phyloP scores from a whole-genome alignment of 495 filamentous ascomycete genomes.

The Aspergillus nidulans region DNA sequence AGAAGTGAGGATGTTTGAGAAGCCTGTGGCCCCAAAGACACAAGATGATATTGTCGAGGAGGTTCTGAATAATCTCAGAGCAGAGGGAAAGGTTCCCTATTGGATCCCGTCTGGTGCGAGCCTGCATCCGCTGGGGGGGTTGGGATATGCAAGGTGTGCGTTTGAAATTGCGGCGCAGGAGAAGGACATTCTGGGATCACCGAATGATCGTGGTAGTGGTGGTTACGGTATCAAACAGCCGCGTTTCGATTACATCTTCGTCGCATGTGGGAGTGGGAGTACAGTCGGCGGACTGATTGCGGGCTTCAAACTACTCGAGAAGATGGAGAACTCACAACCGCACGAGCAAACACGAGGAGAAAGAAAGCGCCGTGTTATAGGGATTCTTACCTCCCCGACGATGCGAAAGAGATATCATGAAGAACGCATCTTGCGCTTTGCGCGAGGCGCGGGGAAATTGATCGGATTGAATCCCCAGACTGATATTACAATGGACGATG shows the following conservation, averaged over 20 bases:
- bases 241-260: slow-evolving; percentile 36
- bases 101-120: slow-evolving; percentile 42
- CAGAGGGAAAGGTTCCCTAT: slow-evolving; percentile 21
- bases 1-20: slow-evolving; percentile 33
- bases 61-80: slow-evolving; percentile 19
- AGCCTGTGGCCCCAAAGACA: slow-evolving; percentile 3
- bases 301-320: slow-evolving; percentile 34
- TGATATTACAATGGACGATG: slow-evolving; percentile 28
- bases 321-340: slow-evolving; percentile 2
- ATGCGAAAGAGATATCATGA: slow-evolving; percentile 26
- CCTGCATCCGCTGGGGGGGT: slow-evolving; percentile 34
- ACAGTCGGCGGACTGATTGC: slow-evolving; percentile 37
- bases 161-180: slow-evolving; percentile 39
- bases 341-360: slow-evolving; percentile 4
- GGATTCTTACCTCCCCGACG: slow-evolving; percentile 35
- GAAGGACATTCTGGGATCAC: not conserved
- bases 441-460: slow-evolving; percentile 22
- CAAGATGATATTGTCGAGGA: slow-evolving; percentile 17
- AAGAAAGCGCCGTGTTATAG: slow-evolving; percentile 19
- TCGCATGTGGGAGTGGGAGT: slow-evolving; percentile 38
- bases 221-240: slow-evolving; percentile 11
- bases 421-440: slow-evolving; percentile 30
- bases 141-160: slow-evolving; percentile 37
- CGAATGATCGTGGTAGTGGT: not conserved
- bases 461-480: slow-evolving; percentile 26